Base-by-base conservation (phyloP, 192 early-diverging fungal genomes). In the Coemansia sp. region DNA sequence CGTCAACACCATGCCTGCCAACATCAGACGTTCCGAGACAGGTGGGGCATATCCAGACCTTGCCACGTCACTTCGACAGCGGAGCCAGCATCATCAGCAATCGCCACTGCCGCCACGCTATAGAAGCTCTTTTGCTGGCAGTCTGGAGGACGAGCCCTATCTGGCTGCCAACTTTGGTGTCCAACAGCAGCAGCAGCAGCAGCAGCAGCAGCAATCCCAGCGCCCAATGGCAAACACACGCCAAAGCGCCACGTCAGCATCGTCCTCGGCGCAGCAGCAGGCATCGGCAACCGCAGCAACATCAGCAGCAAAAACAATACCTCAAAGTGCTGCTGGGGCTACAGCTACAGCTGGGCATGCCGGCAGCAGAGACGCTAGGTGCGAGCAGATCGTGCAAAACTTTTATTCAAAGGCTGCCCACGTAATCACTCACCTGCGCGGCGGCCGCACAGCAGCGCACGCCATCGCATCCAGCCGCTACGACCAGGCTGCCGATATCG, bases 341-440 rank as follows among this genome's bases (percentile, higher is more conserved):
- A 32, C 63, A 68, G 64, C 64, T 22, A 35, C 51, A 35, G 65
- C 63, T 6, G 37, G 55, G 60, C 9, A 18, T 18, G 53, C 22
- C 36, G 18, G 17, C 39, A 41, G 33, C 11, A 57, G 70, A 48
- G 80, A 83, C 37, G 62, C 80, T 12, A 54, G 80, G 5, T 74
- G 80, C 59, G 80, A 83, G 66, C 80, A 83, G 66, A 77, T 83
- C 36, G 70, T 70, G 70, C 72, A 72, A 67, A 83, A 77, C 65
- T 83, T 83, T 51, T 83, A 83, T 55, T 71, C 80, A 59, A 83
- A 83, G 72, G 68, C 72, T 11, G 80, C 75, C 7, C 80, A 83
- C 43, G 72, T 83, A 2, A 51, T 83, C 52, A 72, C 72, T 32
- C 75, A 77, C 41, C 55, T 83, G 67, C 80, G 80, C n/a, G 75